Evolutionary conservation across 2,329 filamentous ascomycete species (phyloP), one percentile per base, ranked within the genome.

Genomic region (Laburnicola sp.): DNA sequence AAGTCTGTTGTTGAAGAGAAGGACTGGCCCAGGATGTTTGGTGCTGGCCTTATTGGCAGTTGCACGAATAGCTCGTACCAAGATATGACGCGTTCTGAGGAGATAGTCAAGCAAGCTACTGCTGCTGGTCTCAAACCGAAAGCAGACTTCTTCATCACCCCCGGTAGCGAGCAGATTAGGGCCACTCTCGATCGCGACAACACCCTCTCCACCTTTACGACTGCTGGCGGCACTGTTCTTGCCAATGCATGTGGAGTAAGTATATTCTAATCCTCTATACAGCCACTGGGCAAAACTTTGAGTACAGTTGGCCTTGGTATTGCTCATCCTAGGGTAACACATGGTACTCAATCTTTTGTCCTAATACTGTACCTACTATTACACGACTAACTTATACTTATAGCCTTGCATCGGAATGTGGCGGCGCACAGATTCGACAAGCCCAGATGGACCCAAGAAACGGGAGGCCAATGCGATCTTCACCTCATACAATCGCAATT

Each of bases 401-500:
- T n/a, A n/a, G n/a, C 90, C 91, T 28, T 96, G 92, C 71, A 95
- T 96, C n/a, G 68, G 62, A 1, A 91, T 96, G 76, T 99, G 94
- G 94, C 89, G 89, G 70, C 87, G 94, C 51, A 93, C 89, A 16
- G 70, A 73, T 41, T n/a, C n/a, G n/a, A n/a, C n/a, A 56, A n/a
- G n/a, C n/a, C n/a, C n/a, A n/a, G 94, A 97, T 68, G 88, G 86
- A 22, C 83, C 95, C 16, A 74, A 78, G 61, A 96, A 96, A 77
- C 92, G 91, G 56, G 89, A 92, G 51, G 80, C 84, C 47, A 99
- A 99, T 70, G 94, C 94, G 56, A 97, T 99, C 65, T 84, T 99
- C 67, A 93, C 91, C 7, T 97, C 92, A 0, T 99, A 97, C 80
- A 99, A 99, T 82, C 89, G 94, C 54, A 99, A 99, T 78, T 99